Conservation (phyloP, 805 yeast species). For the Yamadazyma endophytica region DNA sequence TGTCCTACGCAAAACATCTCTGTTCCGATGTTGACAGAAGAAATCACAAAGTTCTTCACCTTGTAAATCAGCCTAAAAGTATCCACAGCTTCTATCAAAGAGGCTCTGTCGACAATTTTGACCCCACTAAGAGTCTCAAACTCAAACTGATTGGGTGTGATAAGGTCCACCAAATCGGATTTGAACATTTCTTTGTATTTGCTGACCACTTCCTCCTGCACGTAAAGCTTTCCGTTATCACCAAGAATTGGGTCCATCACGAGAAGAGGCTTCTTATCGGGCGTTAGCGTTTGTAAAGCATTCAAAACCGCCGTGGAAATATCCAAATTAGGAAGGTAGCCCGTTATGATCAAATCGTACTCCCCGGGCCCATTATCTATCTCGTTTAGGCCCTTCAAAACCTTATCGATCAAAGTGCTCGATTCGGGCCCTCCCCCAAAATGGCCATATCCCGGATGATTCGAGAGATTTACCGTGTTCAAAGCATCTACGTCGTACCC, state of each 20-base stretch:
- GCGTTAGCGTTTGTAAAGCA: constrained; percentile 12
- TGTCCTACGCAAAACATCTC: constrained; percentile 40
- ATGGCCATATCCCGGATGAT: constrained; percentile 68
- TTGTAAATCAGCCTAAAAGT: constrained; percentile 40
- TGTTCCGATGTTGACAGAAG: constrained; percentile 45
- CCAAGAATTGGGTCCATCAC: constrained; percentile 90
- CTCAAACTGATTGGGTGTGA: constrained; percentile 76
- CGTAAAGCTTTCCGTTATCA: constrained; percentile 82
- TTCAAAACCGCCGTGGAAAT: constrained; percentile 38
- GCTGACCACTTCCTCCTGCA: constrained; percentile 52
- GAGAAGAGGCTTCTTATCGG: constrained; percentile 39
- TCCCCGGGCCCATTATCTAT: constrained; percentile 22
- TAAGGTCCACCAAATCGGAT: constrained; percentile 42
- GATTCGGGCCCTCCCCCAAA: constrained; percentile 45
- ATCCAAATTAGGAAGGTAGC: constrained; percentile 68
- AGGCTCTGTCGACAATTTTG: constrained; percentile 32
- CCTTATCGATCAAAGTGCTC: constrained; percentile 22
- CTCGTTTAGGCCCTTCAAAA: constrained; percentile 32
- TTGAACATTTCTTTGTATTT: constrained; percentile 46
- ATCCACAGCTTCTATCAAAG: constrained; percentile 35
- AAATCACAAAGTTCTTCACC: constrained; percentile 53
- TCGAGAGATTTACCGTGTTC: constrained; percentile 63
- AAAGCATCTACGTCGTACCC: constrained; percentile 69
- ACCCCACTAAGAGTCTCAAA: constrained; percentile 55
- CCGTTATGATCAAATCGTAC: constrained; percentile 71